Evolutionary conservation across 2,329 filamentous ascomycete species (phyloP), one percentile per base, ranked within the genome.

Genomic region (Pezicula neosporulosa): DNA sequence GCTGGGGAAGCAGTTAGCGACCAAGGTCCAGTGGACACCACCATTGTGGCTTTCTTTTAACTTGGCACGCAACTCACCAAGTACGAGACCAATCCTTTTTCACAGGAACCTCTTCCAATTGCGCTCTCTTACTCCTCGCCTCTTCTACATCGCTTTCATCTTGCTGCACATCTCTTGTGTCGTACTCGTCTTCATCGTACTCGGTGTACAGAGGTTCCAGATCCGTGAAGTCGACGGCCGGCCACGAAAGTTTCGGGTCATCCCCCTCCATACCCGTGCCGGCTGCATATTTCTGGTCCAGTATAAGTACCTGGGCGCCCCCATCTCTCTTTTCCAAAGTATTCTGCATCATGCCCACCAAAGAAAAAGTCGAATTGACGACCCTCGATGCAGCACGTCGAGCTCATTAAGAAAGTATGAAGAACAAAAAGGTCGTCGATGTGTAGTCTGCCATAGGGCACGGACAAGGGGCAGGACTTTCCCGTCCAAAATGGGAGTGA

Each of bases 1-100:
- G 9, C 56, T 57, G 21, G 27, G 27, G 42, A 44, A 42, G 4
- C 24, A 24, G 16, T 42, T 42, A 42, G 39, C 18, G 39, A 13
- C 24, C 18, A 19, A 19, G 6, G 39, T 16, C 4, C 30, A 33
- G 9, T 9, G 30, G 10, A 33, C 3, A 33, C 12, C 30, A 13
- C 10, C 12, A 33, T 13, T 33, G 16, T 6, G 16, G 39, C 39
- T 21, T n/a, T n/a, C n/a, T n/a, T n/a, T 5, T 39, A 13, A 19
- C 39, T 24, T 42, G 18, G 39, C 39, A 42, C 18, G 24, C 12
- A 21, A 18, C 39, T 10, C 24, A 42, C 39, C 18, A 24, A 42
- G 24, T 42, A 24, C 39, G 39, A 42, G 18, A 24, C 39, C 39
- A 42, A 42, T 42, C 39, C 16, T 42, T 24, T 19, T 24, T 42